These are phyloP conservation scores for Colletotrichum siamense DNA, from an alignment of 2,329 filamentous ascomycete species.

Conservation along the genomic window DNA sequence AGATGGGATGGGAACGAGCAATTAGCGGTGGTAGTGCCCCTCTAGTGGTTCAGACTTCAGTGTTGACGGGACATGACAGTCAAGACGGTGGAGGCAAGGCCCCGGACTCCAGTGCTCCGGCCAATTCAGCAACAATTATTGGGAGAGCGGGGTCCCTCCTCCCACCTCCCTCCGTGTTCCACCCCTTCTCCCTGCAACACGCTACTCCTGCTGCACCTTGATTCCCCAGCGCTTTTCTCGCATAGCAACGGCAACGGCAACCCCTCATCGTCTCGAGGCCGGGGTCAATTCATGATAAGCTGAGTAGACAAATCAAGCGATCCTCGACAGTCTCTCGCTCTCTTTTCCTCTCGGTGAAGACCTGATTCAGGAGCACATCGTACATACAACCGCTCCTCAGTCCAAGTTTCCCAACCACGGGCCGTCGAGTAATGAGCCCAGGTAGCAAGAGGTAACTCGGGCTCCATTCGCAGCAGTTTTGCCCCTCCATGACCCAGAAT, in stretches of 20 bases:
- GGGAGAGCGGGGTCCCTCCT: neutral
- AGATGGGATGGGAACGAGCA: neutral
- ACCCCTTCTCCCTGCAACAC: neutral
- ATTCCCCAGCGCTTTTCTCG: neutral
- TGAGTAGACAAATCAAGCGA: neutral
- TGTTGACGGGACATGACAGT: neutral
- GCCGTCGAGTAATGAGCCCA: neutral
- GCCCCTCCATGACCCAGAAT: conserved; percentile 22
- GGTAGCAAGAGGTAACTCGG: neutral
- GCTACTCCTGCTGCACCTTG: neutral
- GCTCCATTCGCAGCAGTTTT: neutral
- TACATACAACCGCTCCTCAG: neutral
- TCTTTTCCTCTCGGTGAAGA: neutral
- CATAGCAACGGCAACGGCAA: neutral
- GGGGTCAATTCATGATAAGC: neutral
- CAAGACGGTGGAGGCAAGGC: neutral
- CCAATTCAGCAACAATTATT: neutral
- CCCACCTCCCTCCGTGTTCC: neutral
- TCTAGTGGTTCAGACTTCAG: neutral
- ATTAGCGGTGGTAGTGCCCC: neutral
- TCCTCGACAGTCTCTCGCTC: neutral
- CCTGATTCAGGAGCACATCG: neutral
- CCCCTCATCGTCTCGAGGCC: neutral
- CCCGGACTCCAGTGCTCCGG: neutral
- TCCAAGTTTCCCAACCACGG: neutral